These are phyloP conservation scores for Orbilia blumenaviensis DNA, from an alignment of 2,329 filamentous ascomycete genomes.

Conservation along the genomic window DNA sequence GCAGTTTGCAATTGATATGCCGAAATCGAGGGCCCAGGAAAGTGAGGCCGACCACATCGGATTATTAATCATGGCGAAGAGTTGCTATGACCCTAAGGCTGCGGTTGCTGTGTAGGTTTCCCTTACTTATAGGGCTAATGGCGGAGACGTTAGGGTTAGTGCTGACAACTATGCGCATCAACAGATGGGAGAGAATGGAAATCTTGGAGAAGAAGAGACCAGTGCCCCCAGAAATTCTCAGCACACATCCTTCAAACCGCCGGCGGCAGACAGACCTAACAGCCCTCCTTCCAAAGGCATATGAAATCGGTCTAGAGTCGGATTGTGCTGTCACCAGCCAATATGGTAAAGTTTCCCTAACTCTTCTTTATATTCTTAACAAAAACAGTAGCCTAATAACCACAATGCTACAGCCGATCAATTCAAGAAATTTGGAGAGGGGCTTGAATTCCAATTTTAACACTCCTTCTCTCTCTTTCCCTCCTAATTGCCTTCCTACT, in stretches of 20 bases:
- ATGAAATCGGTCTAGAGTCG: constrained; percentile 27
- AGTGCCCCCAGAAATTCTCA: constrained; percentile 74
- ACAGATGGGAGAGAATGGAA: constrained; percentile 70
- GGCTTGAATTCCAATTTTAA: background rate
- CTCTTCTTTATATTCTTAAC: background rate
- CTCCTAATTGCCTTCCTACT: no score
- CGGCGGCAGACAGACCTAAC: constrained; percentile 33
- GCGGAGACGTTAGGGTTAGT: no score
- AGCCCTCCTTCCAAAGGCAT: constrained; percentile 31
- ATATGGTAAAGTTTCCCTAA: constrained; percentile 33
- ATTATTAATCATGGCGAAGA: constrained; percentile 82
- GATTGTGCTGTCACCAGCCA: constrained; percentile 20
- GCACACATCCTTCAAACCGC: constrained; percentile 73
- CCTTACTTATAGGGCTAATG: no score
- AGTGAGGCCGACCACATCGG: constrained; percentile 83
- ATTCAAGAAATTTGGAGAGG: constrained; percentile 30
- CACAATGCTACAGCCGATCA: constrained; percentile 2
- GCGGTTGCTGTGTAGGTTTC: constrained; percentile 70
- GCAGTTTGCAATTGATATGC: constrained; percentile 71
- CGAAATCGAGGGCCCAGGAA: constrained; percentile 76
- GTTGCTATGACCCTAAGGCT: constrained; percentile 76
- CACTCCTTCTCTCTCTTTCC: no score
- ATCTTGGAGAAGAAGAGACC: constrained; percentile 62
- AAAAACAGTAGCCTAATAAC: background rate
- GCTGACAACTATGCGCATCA: background rate